Evolutionary conservation across 768 basidiomycete species (phyloP).

Genomic region (Russula vinacea): DNA sequence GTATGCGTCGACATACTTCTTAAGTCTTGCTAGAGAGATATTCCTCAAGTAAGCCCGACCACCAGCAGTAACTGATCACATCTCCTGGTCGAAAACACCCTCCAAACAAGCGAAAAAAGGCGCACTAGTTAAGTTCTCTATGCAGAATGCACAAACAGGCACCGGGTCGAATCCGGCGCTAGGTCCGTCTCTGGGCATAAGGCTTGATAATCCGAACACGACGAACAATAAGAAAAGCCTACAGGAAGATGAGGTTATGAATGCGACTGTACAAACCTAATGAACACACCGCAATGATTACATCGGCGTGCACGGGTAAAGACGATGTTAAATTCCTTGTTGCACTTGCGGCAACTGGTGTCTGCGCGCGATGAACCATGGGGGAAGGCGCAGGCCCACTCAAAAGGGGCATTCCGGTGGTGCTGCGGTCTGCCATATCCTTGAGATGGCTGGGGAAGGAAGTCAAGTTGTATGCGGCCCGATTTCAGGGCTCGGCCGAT

Average conservation of each 20-base stretch:
- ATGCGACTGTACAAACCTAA: constrained; percentile 1
- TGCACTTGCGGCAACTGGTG: constrained; percentile 61
- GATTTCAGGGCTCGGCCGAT: background rate
- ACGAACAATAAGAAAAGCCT: constrained; percentile 73
- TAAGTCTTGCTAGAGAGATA: constrained; percentile 58
- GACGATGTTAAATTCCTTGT: constrained; percentile 66
- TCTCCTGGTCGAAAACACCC: constrained; percentile 13
- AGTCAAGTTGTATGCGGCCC: background rate
- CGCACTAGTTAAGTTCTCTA: constrained; percentile 63
- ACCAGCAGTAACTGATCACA: constrained; percentile 61
- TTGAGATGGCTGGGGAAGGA: background rate
- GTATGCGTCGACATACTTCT: constrained; percentile 68
- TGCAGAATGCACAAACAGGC: constrained; percentile 70
- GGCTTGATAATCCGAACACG: constrained; percentile 74
- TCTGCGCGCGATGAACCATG: constrained; percentile 37
- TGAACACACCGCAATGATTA: constrained; percentile 63
- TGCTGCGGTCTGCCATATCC: constrained; percentile 17
- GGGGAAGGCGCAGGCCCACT: constrained; percentile 57
- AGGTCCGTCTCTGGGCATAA: constrained; percentile 61
- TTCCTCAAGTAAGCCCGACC: constrained; percentile 54
- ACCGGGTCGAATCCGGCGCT: constrained; percentile 61
- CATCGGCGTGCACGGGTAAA: constrained; percentile 64
- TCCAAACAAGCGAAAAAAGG: constrained; percentile 12
- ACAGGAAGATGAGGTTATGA: constrained; percentile 20
- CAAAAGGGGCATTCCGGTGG: constrained; percentile 59